Percentiles rank a stretch among this genome's conserved stretches.
Conservation (phyloP, 1,139 yeast genomes). For the Zhuliangozyma parablackwelliae region DNA sequence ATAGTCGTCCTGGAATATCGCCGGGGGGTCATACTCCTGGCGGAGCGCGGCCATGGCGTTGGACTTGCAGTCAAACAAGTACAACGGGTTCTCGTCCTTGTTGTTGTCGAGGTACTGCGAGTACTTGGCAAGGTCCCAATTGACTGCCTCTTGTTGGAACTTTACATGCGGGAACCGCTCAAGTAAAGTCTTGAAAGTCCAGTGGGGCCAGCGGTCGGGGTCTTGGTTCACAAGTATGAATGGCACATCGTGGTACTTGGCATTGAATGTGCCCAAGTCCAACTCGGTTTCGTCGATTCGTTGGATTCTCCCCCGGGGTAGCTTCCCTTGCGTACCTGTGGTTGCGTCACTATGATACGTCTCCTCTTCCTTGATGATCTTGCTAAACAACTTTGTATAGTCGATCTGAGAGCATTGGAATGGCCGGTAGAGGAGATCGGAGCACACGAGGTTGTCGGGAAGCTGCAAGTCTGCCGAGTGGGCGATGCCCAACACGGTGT, state of each 20-base stretch:
- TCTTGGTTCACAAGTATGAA: constrained; percentile 53
- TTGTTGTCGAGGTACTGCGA: constrained; percentile 57
- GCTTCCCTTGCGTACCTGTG: constrained; percentile 12
- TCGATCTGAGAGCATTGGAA: constrained; percentile 73
- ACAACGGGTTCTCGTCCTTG: constrained; percentile 76
- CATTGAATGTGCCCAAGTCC: constrained; percentile 41
- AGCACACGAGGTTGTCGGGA: constrained; percentile 33
- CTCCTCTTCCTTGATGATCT: constrained; percentile 46
- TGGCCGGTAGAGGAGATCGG: constrained; percentile 70
- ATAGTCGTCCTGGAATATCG: constrained; percentile 48
- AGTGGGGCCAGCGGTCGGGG: constrained; percentile 56
- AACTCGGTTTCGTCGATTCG: constrained; percentile 44
- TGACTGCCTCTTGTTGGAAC: constrained; percentile 81
- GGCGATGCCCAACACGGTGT: constrained; percentile 45
- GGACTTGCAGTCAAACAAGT: constrained; percentile 76
- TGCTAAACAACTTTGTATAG: constrained; percentile 45
- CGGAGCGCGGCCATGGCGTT: constrained; percentile 56
- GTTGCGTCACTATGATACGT: constrained; percentile 22
- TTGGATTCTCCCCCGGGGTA: constrained; percentile 37
- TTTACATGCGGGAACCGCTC: constrained; percentile 52
- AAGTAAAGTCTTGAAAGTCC: constrained; percentile 53
- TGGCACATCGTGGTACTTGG: constrained; percentile 50
- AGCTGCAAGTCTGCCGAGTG: constrained; percentile 39
- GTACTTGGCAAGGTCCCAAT: constrained; percentile 68
- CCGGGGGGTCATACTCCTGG: constrained; percentile 53